Percentiles rank a stretch among this genome's conserved stretches.
These are phyloP conservation scores for Epichloe hybrida DNA, from an alignment of 2,329 filamentous ascomycete genomes.

Conservation along the genomic window DNA sequence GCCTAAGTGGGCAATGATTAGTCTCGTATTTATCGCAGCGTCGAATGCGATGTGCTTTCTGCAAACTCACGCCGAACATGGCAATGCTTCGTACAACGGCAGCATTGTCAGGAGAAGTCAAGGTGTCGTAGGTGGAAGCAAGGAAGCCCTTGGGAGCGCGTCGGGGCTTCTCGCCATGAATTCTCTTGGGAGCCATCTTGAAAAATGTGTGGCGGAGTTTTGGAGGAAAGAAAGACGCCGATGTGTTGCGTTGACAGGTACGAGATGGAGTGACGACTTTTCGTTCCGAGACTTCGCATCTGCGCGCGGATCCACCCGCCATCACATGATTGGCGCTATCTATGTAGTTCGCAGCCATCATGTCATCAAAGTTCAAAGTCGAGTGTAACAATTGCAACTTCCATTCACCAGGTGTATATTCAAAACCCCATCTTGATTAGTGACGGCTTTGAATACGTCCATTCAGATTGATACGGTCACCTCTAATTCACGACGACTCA, in stretches of 20 bases:
- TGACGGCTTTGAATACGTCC: no score
- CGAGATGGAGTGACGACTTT: background rate
- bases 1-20: conserved; percentile 5
- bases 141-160: conserved; percentile 38
- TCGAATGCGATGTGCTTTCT: background rate
- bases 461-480: background rate
- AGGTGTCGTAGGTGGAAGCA: conserved; percentile 42
- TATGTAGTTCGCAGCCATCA: background rate
- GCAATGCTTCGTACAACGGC: conserved; percentile 54
- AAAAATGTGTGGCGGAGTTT: background rate
- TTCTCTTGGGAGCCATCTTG: conserved; percentile 50
- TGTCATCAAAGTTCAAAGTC: no score
- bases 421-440: no score
- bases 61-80: conserved; percentile 49
- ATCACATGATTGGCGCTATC: conserved; percentile 4
- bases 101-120: conserved; percentile 55
- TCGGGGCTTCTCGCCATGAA: conserved; percentile 35
- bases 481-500: background rate
- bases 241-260: background rate
- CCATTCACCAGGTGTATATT: no score
- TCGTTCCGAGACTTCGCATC: background rate
- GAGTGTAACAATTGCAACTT: no score
- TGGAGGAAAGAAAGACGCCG: background rate
- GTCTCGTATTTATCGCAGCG: background rate
- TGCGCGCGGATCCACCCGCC: background rate